phyloP scores from a whole-genome alignment of 768 basidiomycete species.

The Paxillus ammoniavirescens region DNA sequence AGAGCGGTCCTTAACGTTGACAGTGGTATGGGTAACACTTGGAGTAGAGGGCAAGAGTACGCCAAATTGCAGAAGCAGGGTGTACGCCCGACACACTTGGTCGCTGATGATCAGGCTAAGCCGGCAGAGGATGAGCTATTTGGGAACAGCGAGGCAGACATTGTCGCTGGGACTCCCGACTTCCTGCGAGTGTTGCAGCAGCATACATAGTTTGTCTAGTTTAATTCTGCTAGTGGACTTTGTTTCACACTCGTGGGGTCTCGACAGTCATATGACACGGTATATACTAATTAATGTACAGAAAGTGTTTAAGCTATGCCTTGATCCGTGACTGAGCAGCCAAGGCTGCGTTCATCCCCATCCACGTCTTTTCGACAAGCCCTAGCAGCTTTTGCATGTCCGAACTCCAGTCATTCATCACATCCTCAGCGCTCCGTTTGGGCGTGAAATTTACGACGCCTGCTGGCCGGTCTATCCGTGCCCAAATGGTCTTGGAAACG shows the following conservation, averaged over 20 bases:
- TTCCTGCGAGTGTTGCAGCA: slow-evolving; percentile 6
- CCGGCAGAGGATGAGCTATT: slow-evolving; percentile 22
- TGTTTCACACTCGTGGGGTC: not conserved
- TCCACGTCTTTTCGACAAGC: slow-evolving; percentile 98
- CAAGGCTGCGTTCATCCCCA: slow-evolving; percentile 89
- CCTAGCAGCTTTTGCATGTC: slow-evolving; percentile 92
- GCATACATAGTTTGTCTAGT: not conserved
- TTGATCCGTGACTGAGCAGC: slow-evolving; percentile 73
- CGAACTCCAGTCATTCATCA: slow-evolving; percentile 97
- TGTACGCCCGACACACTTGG: slow-evolving; percentile 63
- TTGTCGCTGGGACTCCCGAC: slow-evolving; percentile 4
- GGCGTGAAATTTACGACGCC: slow-evolving; percentile 87
- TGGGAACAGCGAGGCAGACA: not conserved
- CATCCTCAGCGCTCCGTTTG: slow-evolving; percentile 83
- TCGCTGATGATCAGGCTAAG: slow-evolving; percentile 41
- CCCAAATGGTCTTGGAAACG: slow-evolving; percentile 89
- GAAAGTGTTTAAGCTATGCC: slow-evolving; percentile 28
- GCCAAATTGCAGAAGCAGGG: slow-evolving; percentile 71
- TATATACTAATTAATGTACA: slow-evolving; percentile 12
- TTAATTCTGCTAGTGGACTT: not conserved
- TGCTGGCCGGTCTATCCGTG: slow-evolving; percentile 87
- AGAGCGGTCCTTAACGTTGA: slow-evolving; percentile 56
- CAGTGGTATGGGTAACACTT: slow-evolving; percentile 43
- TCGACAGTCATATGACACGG: not conserved
- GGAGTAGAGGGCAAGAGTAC: slow-evolving; percentile 77